phyloP scores from a whole-genome alignment of 2,329 filamentous ascomycete species.

The Orbilia brochopaga region DNA sequence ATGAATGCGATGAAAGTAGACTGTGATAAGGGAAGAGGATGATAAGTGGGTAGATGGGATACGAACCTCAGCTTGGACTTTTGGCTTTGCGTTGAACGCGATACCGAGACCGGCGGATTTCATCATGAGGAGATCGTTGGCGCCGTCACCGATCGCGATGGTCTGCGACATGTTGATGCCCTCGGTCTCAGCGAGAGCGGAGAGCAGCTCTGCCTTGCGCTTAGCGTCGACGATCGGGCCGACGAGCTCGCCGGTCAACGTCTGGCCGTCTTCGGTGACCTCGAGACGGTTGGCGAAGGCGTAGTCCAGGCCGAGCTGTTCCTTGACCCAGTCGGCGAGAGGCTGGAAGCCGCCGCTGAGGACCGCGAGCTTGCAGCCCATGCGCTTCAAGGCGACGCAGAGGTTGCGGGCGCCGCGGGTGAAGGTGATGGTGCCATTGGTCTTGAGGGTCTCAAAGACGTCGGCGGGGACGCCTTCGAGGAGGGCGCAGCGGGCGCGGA shows the following conservation, averaged over 20 bases:
- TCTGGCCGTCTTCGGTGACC: constrained; percentile 64
- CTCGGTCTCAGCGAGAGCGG: constrained; percentile 73
- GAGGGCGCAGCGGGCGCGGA: constrained; percentile 79
- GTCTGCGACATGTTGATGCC: constrained; percentile 70
- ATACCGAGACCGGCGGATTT: constrained; percentile 75
- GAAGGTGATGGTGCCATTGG: constrained; percentile 70
- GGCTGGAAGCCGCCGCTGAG: constrained; percentile 91
- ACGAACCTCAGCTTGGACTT: constrained; percentile 71
- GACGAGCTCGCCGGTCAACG: constrained; percentile 73
- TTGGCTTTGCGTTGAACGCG: constrained; percentile 83
- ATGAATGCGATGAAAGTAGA: too few species aligned
- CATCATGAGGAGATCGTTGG: constrained; percentile 84
- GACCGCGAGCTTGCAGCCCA: constrained; percentile 88
- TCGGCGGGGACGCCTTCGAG: constrained; percentile 78
- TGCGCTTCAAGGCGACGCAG: constrained; percentile 72
- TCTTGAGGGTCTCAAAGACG: constrained; percentile 78
- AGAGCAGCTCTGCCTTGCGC: constrained; percentile 73
- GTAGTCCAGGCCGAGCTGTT: constrained; percentile 81
- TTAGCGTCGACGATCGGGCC: constrained; percentile 77
- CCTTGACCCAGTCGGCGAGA: constrained; percentile 83
- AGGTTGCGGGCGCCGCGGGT: constrained; percentile 80
- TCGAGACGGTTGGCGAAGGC: constrained; percentile 83
- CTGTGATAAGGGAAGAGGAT: neutral
- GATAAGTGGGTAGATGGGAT: neutral
- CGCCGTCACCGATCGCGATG: constrained; percentile 79